Evolutionary conservation across 495 filamentous ascomycete species (phyloP), one percentile per base, ranked within the genome.

Genomic region (Hypoxylon rickii): DNA sequence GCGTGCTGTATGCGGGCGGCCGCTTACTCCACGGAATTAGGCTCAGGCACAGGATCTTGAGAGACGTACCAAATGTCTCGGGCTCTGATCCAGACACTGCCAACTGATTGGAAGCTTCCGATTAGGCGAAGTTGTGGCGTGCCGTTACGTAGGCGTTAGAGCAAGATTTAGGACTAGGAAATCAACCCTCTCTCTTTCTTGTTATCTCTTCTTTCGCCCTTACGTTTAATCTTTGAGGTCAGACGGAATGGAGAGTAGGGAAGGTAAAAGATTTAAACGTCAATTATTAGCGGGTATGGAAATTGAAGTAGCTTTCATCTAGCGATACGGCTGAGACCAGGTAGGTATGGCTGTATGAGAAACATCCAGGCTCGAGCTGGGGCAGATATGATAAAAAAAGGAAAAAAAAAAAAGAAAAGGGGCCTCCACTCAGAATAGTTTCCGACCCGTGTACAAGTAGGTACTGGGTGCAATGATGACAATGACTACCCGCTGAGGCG

Each of bases 51-150:
- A 62, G 52, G 54, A 63, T 63, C 45, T 63, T 34, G 40, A 38
- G 40, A 58, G 29, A 36, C 41, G 54, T 36, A 49, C 60, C 44
- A 44, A 51, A 45, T 63, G 60, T 63, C 60, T 63, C 54, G 60
- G 52, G 47, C 47, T 58, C 24, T 50, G 55, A 49, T 58, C 45
- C 47, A 54, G 54, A 58, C 33, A 41, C 24, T 31, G 22, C 44
- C 26, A 63, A 47, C 53, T 58, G 59, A 63, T 63, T 63, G 59
- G 54, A 49, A 58, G 59, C 48, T 63, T 39, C 39, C 16, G 47
- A 44, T 37, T 54, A 63, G 37, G 60, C 60, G 52, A 58, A 50
- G 44, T 44, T 63, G 54, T 54, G 44, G 60, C 51, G 54, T 54
- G 51, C 44, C 32, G 7, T 36, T 37, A 26, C 44, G 44, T 31